phyloP scores from a whole-genome alignment of 306 rosid species.

The Castanea mollissima region DNA sequence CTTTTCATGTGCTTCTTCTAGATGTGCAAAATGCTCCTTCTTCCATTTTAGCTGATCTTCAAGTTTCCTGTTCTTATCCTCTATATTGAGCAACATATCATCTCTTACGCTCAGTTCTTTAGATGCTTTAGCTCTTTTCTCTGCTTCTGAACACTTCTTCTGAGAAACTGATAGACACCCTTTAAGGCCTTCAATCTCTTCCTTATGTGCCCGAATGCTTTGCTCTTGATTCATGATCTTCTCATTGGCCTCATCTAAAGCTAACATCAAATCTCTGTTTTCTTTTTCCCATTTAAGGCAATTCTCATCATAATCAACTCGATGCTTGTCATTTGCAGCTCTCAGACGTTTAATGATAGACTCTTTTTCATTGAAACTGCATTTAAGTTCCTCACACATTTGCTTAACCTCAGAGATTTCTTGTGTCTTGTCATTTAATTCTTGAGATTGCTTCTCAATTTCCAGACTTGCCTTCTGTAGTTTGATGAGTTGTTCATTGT shows the following conservation, averaged over 20 bases:
- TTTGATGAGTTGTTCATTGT: slow-evolving; percentile 43
- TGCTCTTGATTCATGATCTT: slow-evolving; percentile 54
- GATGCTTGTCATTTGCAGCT: slow-evolving; percentile 55
- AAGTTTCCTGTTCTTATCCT: slow-evolving; percentile 50
- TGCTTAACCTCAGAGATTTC: slow-evolving; percentile 28
- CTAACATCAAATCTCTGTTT: slow-evolving; percentile 40
- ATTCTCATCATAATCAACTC: slow-evolving; percentile 49
- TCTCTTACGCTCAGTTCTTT: slow-evolving; percentile 57
- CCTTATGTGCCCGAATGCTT: slow-evolving; percentile 29
- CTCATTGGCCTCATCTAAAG: slow-evolving; percentile 60
- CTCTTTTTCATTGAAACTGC: slow-evolving; percentile 39
- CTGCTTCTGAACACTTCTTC: slow-evolving; percentile 43
- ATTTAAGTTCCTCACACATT: slow-evolving; percentile 42
- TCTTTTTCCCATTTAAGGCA: slow-evolving; percentile 39
- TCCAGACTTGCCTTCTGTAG: slow-evolving; percentile 44
- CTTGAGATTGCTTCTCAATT: slow-evolving; percentile 58
- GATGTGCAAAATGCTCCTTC: slow-evolving; percentile 73
- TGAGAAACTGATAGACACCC: slow-evolving; percentile 43
- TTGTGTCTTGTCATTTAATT: slow-evolving; percentile 44
- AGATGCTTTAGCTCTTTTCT: slow-evolving; percentile 31
- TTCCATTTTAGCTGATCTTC: slow-evolving; percentile 82
- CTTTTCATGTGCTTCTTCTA: slow-evolving; percentile 67
- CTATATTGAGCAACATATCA: slow-evolving; percentile 36
- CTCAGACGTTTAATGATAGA: slow-evolving; percentile 50
- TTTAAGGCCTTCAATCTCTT: slow-evolving; percentile 59